Evolutionary conservation across 2,329 filamentous ascomycete genomes (phyloP).

Genomic region (Diaporthe vaccinii): DNA sequence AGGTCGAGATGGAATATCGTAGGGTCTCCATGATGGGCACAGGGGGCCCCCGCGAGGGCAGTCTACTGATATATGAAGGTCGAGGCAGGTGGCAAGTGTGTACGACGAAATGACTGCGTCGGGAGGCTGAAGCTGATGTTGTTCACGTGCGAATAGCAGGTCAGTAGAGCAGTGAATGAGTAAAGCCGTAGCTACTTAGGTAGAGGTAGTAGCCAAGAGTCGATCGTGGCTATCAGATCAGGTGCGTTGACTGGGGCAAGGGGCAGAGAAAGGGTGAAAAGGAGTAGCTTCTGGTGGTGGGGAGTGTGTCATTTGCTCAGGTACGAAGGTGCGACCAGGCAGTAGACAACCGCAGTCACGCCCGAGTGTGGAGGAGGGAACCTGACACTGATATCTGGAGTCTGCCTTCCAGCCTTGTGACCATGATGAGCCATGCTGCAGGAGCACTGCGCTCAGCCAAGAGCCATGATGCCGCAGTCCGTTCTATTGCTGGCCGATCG

Average conservation of each 20-base stretch:
- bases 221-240: conserved; percentile 3
- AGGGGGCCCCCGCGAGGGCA: neutral
- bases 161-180: conserved; percentile 5
- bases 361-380: neutral
- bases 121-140: conserved; percentile 13
- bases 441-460: conserved; percentile 12
- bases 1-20: conserved; percentile 6
- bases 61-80: conserved; percentile 19
- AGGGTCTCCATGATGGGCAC: conserved; percentile 12
- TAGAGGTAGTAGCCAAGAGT: conserved; percentile 1
- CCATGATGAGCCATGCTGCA: conserved; percentile 10
- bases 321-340: conserved; percentile 1
- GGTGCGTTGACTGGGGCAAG: neutral
- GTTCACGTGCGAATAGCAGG: conserved; percentile 15
- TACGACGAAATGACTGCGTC: neutral
- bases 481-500: neutral
- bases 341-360: neutral
- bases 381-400: conserved; percentile 18
- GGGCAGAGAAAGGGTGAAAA: neutral
- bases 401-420: conserved; percentile 27
- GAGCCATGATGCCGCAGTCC: neutral
- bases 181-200: neutral
- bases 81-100: conserved; percentile 13
- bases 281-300: neutral
- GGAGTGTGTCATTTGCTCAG: conserved; percentile 17